A percentile compares a stretch with the other conserved stretches of the same genome.
phyloP scores from a whole-genome alignment of 208 protist genomes.

The Leishmania major region DNA sequence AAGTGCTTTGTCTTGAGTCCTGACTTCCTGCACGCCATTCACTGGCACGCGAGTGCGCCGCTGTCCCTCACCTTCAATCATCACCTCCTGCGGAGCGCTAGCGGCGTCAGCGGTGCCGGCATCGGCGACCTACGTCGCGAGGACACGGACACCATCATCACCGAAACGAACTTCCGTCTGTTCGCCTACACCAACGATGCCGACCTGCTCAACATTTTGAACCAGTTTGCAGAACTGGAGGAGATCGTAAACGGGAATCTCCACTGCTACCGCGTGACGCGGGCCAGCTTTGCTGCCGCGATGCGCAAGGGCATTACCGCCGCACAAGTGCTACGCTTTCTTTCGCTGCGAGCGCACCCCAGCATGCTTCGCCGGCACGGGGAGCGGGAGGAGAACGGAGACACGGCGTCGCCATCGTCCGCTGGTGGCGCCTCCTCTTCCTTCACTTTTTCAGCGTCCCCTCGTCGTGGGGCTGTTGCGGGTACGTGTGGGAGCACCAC shows the following conservation, averaged over 20 bases:
- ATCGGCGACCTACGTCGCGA: slow-evolving; percentile 57
- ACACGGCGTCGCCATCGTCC: not conserved
- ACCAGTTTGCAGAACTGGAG: slow-evolving; percentile 82
- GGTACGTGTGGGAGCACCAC: not conserved
- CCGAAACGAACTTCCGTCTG: slow-evolving; percentile 91
- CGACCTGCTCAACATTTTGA: slow-evolving; percentile 79
- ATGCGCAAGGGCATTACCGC: slow-evolving; percentile 76
- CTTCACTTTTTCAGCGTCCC: not conserved
- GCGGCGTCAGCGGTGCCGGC: not conserved
- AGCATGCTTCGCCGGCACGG: slow-evolving; percentile 70
- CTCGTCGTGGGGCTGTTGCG: not conserved
- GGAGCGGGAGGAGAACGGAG: slow-evolving; percentile 2
- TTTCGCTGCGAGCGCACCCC: slow-evolving; percentile 86
- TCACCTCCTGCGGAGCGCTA: slow-evolving; percentile 15
- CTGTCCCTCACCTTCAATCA: slow-evolving; percentile 64
- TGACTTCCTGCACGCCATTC: slow-evolving; percentile 75
- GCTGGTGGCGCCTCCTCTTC: not conserved
- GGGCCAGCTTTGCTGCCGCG: slow-evolving; percentile 74
- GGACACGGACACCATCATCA: slow-evolving; percentile 92
- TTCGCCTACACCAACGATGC: slow-evolving; percentile 85
- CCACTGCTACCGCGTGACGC: slow-evolving; percentile 84
- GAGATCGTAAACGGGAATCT: slow-evolving; percentile 66
- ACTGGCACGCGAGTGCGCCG: slow-evolving; percentile 62
- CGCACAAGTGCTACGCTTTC: slow-evolving; percentile 79
- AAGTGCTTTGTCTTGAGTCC: slow-evolving; percentile 79